These are phyloP conservation scores for Agastache rugosa DNA, from an alignment of 257 asterid genomes.

Conservation along the genomic window DNA sequence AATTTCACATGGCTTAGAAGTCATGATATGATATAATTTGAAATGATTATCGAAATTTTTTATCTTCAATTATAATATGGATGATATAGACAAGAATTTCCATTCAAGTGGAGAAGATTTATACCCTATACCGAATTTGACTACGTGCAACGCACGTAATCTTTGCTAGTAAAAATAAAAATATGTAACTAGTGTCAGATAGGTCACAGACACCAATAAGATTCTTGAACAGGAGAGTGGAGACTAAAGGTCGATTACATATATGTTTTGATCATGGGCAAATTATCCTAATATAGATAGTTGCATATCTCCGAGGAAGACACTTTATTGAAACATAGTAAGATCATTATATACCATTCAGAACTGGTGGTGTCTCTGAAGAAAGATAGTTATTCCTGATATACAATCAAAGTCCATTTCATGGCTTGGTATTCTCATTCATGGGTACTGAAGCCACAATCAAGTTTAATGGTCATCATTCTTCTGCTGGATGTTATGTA, in stretches of 20 bases:
- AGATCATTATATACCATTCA: neutral
- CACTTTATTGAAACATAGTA: neutral
- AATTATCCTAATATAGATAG: neutral
- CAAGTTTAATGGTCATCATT: constrained; percentile 7
- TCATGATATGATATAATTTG: too few relatives aligned
- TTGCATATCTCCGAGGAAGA: neutral
- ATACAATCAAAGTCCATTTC: neutral
- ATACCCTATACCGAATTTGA: too few relatives aligned
- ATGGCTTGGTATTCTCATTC: constrained; percentile 14
- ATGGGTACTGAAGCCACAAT: neutral
- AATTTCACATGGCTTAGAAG: too few relatives aligned
- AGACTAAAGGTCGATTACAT: neutral
- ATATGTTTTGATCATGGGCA: neutral
- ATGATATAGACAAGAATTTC: too few relatives aligned
- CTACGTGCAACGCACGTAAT: too few relatives aligned
- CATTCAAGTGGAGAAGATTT: too few relatives aligned
- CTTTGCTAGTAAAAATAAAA: too few relatives aligned
- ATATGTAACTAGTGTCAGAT: neutral
- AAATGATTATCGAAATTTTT: too few relatives aligned
- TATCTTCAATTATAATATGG: too few relatives aligned
- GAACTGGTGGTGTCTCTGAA: constrained; percentile 1
- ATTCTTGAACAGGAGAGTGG: constrained; percentile 13
- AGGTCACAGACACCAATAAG: constrained; percentile 11
- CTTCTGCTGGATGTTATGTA: constrained; percentile 4
- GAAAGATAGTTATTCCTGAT: neutral